phyloP scores from a whole-genome alignment of 805 yeast species.

The Candida oleophila region DNA sequence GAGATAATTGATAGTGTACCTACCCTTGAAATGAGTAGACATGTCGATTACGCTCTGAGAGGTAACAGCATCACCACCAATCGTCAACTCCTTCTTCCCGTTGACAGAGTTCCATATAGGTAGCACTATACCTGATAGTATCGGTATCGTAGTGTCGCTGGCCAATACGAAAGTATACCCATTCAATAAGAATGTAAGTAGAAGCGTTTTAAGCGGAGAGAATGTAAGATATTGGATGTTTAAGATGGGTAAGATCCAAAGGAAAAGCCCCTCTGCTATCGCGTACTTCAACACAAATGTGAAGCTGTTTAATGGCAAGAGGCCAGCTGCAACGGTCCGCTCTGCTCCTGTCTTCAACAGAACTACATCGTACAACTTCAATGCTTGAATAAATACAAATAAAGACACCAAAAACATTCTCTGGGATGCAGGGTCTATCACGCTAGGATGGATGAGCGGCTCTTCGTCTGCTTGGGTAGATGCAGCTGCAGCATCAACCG shows the following conservation, averaged over 20 bases:
- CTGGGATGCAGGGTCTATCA: constrained; percentile 76
- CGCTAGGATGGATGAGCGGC: constrained; percentile 57
- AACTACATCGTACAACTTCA: constrained; percentile 74
- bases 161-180: constrained; percentile 54
- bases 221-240: constrained; percentile 76
- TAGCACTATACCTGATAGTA: constrained; percentile 31
- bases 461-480: constrained; percentile 6
- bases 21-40: constrained; percentile 76
- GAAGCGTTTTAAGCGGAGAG: constrained; percentile 51
- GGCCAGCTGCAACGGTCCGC: constrained; percentile 27
- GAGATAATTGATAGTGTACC: constrained; percentile 77
- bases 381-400: constrained; percentile 77
- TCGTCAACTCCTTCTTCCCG: constrained; percentile 48
- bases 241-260: constrained; percentile 70
- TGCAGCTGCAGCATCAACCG: neutral
- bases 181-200: constrained; percentile 48
- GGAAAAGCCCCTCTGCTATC: constrained; percentile 66
- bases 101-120: constrained; percentile 45
- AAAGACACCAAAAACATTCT: constrained; percentile 63
- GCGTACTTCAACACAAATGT: constrained; percentile 69
- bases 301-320: constrained; percentile 46
- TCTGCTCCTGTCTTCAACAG: constrained; percentile 48
- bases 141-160: constrained; percentile 48
- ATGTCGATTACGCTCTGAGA: constrained; percentile 41
- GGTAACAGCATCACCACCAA: constrained; percentile 47